Evolutionary conservation across 768 basidiomycete species (phyloP).

Genomic region (Clitopilus hobsonii): DNA sequence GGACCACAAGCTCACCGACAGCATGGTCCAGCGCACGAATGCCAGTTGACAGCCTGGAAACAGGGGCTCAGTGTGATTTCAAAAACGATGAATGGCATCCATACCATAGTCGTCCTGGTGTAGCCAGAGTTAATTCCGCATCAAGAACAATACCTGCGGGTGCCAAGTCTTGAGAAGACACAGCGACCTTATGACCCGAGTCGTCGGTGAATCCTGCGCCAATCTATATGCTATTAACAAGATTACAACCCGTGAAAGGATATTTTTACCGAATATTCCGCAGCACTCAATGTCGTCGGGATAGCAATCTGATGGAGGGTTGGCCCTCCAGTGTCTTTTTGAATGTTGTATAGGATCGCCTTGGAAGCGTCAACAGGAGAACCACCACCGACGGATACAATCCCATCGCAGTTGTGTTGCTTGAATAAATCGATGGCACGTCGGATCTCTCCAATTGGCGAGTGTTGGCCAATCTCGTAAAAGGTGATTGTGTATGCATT

Average conservation of each 20-base stretch:
- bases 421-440: constrained; percentile 52
- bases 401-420: constrained; percentile 55
- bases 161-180: constrained; percentile 51
- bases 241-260: not conserved
- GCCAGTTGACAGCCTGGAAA: constrained; percentile 68
- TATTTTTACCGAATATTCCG: constrained; percentile 59
- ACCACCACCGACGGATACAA: constrained; percentile 75
- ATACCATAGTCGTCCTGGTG: constrained; percentile 74
- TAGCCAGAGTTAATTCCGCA: constrained; percentile 65
- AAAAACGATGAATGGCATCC: not conserved
- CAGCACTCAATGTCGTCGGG: constrained; percentile 78
- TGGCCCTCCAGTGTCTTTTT: constrained; percentile 48
- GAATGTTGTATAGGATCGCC: constrained; percentile 60
- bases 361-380: constrained; percentile 80
- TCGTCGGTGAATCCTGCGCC: constrained; percentile 73
- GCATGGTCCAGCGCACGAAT: constrained; percentile 78
- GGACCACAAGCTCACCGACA: constrained; percentile 45
- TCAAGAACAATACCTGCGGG: constrained; percentile 77
- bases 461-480: constrained; percentile 68
- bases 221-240: constrained; percentile 29
- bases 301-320: constrained; percentile 69
- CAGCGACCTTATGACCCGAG: constrained; percentile 57
- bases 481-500: constrained; percentile 66
- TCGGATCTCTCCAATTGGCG: constrained; percentile 63
- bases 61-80: constrained; percentile 6